Percentiles rank a stretch among this genome's conserved stretches.
Conservation (phyloP, 495 filamentous ascomycete genomes). For the Chaetomium cochliodes region DNA sequence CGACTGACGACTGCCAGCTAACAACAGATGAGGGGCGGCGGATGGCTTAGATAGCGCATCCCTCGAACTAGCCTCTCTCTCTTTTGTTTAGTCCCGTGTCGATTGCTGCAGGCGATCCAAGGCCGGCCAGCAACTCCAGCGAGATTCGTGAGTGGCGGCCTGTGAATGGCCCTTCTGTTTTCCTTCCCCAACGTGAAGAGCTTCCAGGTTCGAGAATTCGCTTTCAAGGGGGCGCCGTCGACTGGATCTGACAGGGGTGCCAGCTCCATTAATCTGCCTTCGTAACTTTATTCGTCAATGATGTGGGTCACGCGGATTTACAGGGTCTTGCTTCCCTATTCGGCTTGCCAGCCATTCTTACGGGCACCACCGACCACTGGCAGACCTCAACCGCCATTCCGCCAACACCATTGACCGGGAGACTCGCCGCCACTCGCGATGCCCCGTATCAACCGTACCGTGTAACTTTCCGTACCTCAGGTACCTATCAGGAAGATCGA, state of each 20-base stretch:
- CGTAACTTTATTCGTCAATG: constrained; percentile 11
- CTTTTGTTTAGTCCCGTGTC: neutral
- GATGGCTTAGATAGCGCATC: neutral
- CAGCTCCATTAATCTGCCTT: constrained; percentile 20
- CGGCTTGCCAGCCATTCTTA: neutral
- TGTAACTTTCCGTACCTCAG: no score
- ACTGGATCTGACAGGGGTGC: constrained; percentile 5
- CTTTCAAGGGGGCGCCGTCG: constrained; percentile 7
- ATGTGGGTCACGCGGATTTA: neutral
- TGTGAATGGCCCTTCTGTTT: constrained; percentile 14
- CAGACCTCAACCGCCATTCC: constrained; percentile 2
- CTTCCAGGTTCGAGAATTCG: constrained; percentile 24
- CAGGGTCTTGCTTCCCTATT: constrained; percentile 15
- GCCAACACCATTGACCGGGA: neutral
- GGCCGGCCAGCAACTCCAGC: neutral
- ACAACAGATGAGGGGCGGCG: neutral
- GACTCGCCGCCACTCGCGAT: neutral
- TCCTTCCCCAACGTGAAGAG: constrained; percentile 3
- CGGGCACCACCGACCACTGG: no score
- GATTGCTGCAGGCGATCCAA: constrained; percentile 11
- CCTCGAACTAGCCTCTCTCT: neutral
- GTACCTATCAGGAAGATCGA: no score
- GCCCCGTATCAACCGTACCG: neutral
- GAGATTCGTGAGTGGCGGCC: constrained; percentile 10
- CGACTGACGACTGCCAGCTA: neutral